A percentile compares a stretch with the other conserved stretches of the same genome.
These are phyloP conservation scores for Rachicladosporium sp. DNA, from an alignment of 2,329 filamentous ascomycete species.

Conservation along the genomic window DNA sequence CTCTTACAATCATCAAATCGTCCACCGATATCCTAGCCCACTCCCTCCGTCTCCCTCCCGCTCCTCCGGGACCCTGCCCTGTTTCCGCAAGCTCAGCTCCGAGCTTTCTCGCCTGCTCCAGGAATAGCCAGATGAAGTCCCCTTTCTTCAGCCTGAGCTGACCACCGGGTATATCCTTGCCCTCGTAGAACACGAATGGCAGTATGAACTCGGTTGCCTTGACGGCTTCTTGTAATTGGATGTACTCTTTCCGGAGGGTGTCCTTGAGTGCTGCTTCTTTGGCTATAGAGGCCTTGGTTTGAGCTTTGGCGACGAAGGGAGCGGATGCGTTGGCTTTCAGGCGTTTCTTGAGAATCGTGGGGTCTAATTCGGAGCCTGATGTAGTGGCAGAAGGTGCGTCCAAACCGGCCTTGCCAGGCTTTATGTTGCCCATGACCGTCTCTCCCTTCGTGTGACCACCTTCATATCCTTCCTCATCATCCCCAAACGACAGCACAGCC, in stretches of 20 bases:
- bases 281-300: constrained; percentile 65
- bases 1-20: constrained; percentile 84
- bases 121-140: constrained; percentile 81
- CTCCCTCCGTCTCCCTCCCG: constrained; percentile 52
- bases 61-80: constrained; percentile 28
- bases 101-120: constrained; percentile 83
- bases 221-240: constrained; percentile 70
- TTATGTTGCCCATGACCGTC: not conserved
- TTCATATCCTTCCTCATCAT: constrained; percentile 54
- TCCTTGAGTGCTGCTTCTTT: constrained; percentile 70
- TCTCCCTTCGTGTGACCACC: constrained; percentile 18
- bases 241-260: constrained; percentile 63
- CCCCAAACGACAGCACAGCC: constrained; percentile 55
- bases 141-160: constrained; percentile 82
- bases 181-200: constrained; percentile 95
- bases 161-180: constrained; percentile 76
- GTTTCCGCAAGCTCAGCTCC: constrained; percentile 70
- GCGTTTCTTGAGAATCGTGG: constrained; percentile 25
- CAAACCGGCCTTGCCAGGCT: not conserved
- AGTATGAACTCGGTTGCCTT: constrained; percentile 82
- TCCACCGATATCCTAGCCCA: constrained; percentile 94
- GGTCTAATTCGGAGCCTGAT: constrained; percentile 17
- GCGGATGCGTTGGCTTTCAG: constrained; percentile 52
- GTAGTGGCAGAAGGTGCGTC: constrained; percentile 23
- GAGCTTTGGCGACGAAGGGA: constrained; percentile 55